phyloP scores from a whole-genome alignment of 768 basidiomycete genomes.

The Amanita molliuscula region DNA sequence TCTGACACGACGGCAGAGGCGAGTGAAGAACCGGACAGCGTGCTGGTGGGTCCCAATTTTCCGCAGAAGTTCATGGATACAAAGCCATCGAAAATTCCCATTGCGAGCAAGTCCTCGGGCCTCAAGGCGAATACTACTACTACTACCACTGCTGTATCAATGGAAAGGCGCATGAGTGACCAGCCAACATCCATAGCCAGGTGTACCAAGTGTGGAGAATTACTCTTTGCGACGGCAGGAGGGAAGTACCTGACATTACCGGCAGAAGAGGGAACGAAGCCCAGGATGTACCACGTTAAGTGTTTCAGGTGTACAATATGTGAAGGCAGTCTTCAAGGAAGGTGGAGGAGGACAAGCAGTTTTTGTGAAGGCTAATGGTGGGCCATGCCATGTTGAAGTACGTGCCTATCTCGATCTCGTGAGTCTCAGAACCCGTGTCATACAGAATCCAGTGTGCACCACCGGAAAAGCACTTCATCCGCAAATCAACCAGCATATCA shows the following conservation, averaged over 20 bases:
- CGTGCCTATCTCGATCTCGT: constrained; percentile 12
- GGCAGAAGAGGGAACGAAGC: constrained; percentile 32
- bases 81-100: constrained; percentile 3
- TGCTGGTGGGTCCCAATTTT: constrained; percentile 22
- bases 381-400: constrained; percentile 60
- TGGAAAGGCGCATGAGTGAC: not conserved
- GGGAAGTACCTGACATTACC: constrained; percentile 70
- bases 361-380: constrained; percentile 57
- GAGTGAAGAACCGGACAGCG: constrained; percentile 20
- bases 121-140: not conserved
- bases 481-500: constrained; percentile 20
- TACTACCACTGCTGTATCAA: not conserved
- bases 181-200: not conserved
- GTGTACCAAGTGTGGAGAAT: constrained; percentile 51
- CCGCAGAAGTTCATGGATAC: constrained; percentile 14
- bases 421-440: not conserved
- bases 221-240: constrained; percentile 46
- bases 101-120: constrained; percentile 7
- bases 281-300: constrained; percentile 60
- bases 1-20: constrained; percentile 15
- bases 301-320: constrained; percentile 73
- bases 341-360: constrained; percentile 49
- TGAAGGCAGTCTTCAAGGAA: constrained; percentile 51
- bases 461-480: constrained; percentile 29
- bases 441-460: constrained; percentile 30